Conservation (phyloP, 768 basidiomycete genomes). For the Chalciporus chontae region DNA sequence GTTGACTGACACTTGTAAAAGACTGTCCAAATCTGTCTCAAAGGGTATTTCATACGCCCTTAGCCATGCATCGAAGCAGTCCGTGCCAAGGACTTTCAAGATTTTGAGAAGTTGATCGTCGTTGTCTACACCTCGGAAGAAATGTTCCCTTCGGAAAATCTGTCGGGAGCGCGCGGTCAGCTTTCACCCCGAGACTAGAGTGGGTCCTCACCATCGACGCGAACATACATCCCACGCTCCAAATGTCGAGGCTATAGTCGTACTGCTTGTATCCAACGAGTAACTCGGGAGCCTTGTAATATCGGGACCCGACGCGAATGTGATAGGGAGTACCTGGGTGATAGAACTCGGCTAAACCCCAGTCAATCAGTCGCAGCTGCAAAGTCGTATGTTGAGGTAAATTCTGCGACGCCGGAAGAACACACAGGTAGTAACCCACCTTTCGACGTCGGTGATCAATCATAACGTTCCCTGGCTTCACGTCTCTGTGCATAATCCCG, state of each 20-base stretch:
- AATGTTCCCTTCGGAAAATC: constrained; percentile 73
- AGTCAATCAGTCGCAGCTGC: constrained; percentile 62
- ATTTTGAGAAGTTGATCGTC: constrained; percentile 73
- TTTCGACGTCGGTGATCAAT: constrained; percentile 61
- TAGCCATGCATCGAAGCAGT: constrained; percentile 58
- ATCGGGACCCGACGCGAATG: constrained; percentile 66
- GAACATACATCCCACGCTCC: constrained; percentile 74
- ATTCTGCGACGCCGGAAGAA: neutral
- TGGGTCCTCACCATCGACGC: constrained; percentile 57
- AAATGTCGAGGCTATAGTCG: constrained; percentile 70
- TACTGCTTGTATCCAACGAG: constrained; percentile 70
- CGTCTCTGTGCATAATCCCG: constrained; percentile 70
- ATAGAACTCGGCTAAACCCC: constrained; percentile 78
- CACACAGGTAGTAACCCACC: constrained; percentile 34
- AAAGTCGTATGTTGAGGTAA: constrained; percentile 1
- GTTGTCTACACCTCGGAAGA: constrained; percentile 73
- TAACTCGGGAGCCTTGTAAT: constrained; percentile 73
- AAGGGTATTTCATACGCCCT: constrained; percentile 63
- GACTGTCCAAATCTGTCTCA: constrained; percentile 55
- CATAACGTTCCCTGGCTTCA: constrained; percentile 72
- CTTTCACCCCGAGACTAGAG: neutral
- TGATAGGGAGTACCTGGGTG: constrained; percentile 68
- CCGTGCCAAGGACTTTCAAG: constrained; percentile 64
- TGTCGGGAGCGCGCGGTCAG: constrained; percentile 22
- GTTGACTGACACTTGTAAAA: constrained; percentile 44